Evolutionary conservation across 2,329 filamentous ascomycete genomes (phyloP).

Genomic region (Raffaelea deltoideospora): DNA sequence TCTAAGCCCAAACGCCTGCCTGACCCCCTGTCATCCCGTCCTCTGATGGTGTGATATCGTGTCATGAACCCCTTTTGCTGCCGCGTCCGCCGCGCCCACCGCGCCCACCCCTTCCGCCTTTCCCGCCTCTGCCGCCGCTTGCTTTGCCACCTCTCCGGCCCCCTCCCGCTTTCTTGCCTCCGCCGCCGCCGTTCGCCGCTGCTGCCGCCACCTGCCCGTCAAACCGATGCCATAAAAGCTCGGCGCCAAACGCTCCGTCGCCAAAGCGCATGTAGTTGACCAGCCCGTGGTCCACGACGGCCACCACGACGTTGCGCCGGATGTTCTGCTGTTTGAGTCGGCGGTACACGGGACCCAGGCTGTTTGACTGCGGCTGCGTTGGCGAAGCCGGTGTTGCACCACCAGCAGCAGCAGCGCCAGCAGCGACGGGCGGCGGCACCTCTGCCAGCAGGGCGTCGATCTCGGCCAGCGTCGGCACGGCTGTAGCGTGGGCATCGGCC

Average conservation of each 20-base stretch:
- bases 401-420: slow-evolving; percentile 11
- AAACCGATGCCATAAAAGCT: slow-evolving; percentile 52
- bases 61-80: background rate
- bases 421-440: slow-evolving; percentile 42
- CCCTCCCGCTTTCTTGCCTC: slow-evolving; percentile 17
- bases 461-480: slow-evolving; percentile 59
- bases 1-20: too few relatives aligned
- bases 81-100: too few relatives aligned
- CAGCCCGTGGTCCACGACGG: slow-evolving; percentile 78
- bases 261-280: slow-evolving; percentile 74
- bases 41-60: too few relatives aligned
- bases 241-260: slow-evolving; percentile 65
- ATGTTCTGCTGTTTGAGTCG: slow-evolving; percentile 51
- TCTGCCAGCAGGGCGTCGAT: slow-evolving; percentile 56
- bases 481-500: slow-evolving; percentile 56
- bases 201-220: slow-evolving; percentile 18
- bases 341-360: slow-evolving; percentile 41
- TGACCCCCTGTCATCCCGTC: too few relatives aligned
- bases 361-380: background rate
- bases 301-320: slow-evolving; percentile 68
- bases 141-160: slow-evolving; percentile 1
- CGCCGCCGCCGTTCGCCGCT: slow-evolving; percentile 22
- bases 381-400: slow-evolving; percentile 10
- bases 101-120: background rate
- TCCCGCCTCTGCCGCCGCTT: background rate